Evolutionary conservation across 345 rosid species (phyloP).

Genomic region (Brassica cretica): DNA sequence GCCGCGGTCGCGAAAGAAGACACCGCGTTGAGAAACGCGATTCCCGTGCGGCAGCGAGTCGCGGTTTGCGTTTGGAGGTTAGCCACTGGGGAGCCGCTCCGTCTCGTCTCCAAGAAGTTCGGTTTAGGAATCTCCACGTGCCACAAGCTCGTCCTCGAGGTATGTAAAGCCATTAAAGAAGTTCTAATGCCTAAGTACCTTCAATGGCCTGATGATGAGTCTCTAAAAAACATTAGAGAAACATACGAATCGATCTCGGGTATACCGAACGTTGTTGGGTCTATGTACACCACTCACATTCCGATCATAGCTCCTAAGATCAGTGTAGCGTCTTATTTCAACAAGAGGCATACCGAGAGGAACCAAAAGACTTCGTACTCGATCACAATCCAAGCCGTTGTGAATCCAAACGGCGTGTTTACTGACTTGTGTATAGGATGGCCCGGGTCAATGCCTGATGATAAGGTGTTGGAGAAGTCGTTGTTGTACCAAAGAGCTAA

Average conservation of each 20-base stretch:
- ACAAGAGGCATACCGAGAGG: slow-evolving; percentile 75
- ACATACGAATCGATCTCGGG: slow-evolving; percentile 57
- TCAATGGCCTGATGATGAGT: slow-evolving; percentile 75
- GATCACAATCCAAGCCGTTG: slow-evolving; percentile 73
- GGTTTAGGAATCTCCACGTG: slow-evolving; percentile 85
- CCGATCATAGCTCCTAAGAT: slow-evolving; percentile 81
- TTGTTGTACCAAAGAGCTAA: slow-evolving; percentile 67
- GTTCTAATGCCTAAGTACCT: slow-evolving; percentile 77
- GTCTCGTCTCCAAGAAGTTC: slow-evolving; percentile 74
- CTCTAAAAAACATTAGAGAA: slow-evolving; percentile 44
- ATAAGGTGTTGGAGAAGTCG: slow-evolving; percentile 75
- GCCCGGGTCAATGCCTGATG: slow-evolving; percentile 89
- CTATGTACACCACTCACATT: slow-evolving; percentile 82
- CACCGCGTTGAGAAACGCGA: slow-evolving; percentile 78
- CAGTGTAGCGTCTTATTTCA: slow-evolving; percentile 73
- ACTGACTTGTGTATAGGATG: slow-evolving; percentile 87
- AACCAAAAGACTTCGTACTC: slow-evolving; percentile 78
- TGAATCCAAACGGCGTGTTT: slow-evolving; percentile 64
- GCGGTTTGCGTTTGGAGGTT: slow-evolving; percentile 94
- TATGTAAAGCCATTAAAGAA: slow-evolving; percentile 68
- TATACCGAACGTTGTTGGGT: slow-evolving; percentile 68
- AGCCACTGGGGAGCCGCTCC: slow-evolving; percentile 76
- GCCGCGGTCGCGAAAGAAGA: slow-evolving; percentile 85
- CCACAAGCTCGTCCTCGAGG: slow-evolving; percentile 78
- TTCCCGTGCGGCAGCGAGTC: slow-evolving; percentile 88